phyloP scores from a whole-genome alignment of 371 early-diverging fungal genomes.

The Dinochytrium kinnereticum region DNA sequence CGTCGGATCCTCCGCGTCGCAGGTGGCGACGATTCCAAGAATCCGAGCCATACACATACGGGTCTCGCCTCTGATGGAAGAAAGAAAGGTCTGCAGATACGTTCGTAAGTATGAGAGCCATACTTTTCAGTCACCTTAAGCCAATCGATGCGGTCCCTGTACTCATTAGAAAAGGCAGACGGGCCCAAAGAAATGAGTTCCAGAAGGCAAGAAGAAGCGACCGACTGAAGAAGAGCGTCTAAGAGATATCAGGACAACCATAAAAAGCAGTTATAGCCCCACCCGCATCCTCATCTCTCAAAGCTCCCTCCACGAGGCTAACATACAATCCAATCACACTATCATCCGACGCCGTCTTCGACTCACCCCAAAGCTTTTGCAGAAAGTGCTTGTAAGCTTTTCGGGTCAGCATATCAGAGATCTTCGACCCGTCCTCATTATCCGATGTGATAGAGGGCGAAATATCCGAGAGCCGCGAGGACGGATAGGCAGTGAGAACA shows the following conservation, averaged over 20 bases:
- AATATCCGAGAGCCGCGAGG: conserved; percentile 23
- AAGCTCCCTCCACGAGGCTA: conserved; percentile 60
- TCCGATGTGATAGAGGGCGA: conserved; percentile 24
- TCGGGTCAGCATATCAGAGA: conserved; percentile 35
- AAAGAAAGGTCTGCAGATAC: conserved; percentile 60
- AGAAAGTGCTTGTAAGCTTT: conserved; percentile 15
- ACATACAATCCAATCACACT: conserved; percentile 57
- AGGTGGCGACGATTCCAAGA: conserved; percentile 76
- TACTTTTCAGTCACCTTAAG: conserved; percentile 50
- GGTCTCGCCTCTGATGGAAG: conserved; percentile 68
- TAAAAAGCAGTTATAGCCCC: conserved; percentile 29
- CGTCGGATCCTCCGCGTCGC: conserved; percentile 31
- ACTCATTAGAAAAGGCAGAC: conserved; percentile 62
- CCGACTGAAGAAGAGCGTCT: conserved; percentile 67
- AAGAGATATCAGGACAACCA: conserved; percentile 45
- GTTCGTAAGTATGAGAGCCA: not conserved
- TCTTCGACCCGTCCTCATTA: conserved; percentile 46
- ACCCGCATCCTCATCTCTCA: conserved; percentile 47
- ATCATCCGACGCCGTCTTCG: conserved; percentile 24
- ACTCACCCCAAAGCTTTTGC: not conserved
- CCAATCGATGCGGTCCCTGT: conserved; percentile 63
- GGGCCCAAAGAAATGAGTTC: conserved; percentile 80
- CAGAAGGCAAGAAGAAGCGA: conserved; percentile 69
- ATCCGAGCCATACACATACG: conserved; percentile 71
- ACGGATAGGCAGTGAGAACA: conserved; percentile 40